Conservation (phyloP, 768 basidiomycete species). For the Ramaria sp. region DNA sequence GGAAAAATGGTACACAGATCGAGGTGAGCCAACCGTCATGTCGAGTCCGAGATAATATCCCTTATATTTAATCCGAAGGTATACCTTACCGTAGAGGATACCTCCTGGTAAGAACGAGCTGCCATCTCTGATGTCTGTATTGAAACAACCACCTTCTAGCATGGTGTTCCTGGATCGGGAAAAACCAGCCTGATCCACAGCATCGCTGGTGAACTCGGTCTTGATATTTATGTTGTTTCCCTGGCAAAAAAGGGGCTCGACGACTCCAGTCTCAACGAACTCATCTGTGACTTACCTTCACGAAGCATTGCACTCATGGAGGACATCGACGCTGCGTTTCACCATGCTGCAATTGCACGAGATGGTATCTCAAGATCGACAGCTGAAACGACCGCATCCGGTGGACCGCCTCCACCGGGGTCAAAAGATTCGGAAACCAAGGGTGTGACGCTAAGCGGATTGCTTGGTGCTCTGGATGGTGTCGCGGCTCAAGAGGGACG, state of each 20-base stretch:
- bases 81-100: slow-evolving; percentile 79
- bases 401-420: background rate
- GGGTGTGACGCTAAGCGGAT: slow-evolving; percentile 57
- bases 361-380: slow-evolving; percentile 12
- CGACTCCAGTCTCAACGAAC: slow-evolving; percentile 44
- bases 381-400: background rate
- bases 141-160: slow-evolving; percentile 22
- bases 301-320: slow-evolving; percentile 73
- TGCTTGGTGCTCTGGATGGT: slow-evolving; percentile 73
- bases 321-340: slow-evolving; percentile 75
- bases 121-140: slow-evolving; percentile 14
- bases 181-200: slow-evolving; percentile 73
- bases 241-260: slow-evolving; percentile 54
- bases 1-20: slow-evolving; percentile 61
- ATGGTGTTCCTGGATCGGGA: slow-evolving; percentile 68
- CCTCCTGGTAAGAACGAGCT: slow-evolving; percentile 34
- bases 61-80: slow-evolving; percentile 10
- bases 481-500: slow-evolving; percentile 77
- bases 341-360: slow-evolving; percentile 26
- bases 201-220: slow-evolving; percentile 65
- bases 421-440: slow-evolving; percentile 5
- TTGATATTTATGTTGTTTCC: slow-evolving; percentile 66
- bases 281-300: slow-evolving; percentile 56
- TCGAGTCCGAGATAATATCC: background rate
- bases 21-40: slow-evolving; percentile 29